Evolutionary conservation across 495 filamentous ascomycete species (phyloP).

Genomic region (Arthonia radiata): DNA sequence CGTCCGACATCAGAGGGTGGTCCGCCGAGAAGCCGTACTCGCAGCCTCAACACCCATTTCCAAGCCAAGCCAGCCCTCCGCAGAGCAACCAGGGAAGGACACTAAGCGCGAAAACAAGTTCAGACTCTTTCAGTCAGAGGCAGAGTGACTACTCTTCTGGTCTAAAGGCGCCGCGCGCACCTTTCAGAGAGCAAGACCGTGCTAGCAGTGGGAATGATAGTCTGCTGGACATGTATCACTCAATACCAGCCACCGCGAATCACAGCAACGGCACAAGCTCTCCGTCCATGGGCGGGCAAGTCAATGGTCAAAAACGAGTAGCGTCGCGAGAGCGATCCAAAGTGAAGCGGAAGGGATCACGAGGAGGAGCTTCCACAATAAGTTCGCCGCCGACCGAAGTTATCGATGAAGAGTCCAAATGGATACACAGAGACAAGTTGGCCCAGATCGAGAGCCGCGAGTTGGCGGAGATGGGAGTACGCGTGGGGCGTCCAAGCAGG

Average conservation of each 20-base stretch:
- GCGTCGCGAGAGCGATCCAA: slow-evolving; percentile 15
- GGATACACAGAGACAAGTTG: slow-evolving; percentile 94
- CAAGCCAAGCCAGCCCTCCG: no score
- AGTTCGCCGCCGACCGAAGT: no score
- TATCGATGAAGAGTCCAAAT: slow-evolving; percentile 52
- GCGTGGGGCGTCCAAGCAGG: slow-evolving; percentile 29
- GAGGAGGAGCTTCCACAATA: slow-evolving; percentile 1
- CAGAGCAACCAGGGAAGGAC: no score
- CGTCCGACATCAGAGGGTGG: no score
- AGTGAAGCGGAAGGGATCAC: slow-evolving; percentile 11
- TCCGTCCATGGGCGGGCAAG: slow-evolving; percentile 6
- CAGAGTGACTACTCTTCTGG: no score
- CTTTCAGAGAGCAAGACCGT: no score
- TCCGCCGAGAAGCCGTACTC: no score
- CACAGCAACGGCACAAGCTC: slow-evolving; percentile 8
- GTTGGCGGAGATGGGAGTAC: slow-evolving; percentile 65
- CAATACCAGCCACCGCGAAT: slow-evolving; percentile 13
- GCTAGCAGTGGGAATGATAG: slow-evolving; percentile 32
- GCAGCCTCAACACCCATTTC: no score
- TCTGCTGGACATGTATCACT: slow-evolving; percentile 28
- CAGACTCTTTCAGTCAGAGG: no score
- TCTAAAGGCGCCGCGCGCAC: no score
- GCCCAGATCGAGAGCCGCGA: slow-evolving; percentile 84
- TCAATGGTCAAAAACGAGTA: slow-evolving; percentile 5
- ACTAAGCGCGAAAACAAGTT: no score